Evolutionary conservation across 2,329 filamentous ascomycete genomes (phyloP).

Genomic region (Chalara sp.): DNA sequence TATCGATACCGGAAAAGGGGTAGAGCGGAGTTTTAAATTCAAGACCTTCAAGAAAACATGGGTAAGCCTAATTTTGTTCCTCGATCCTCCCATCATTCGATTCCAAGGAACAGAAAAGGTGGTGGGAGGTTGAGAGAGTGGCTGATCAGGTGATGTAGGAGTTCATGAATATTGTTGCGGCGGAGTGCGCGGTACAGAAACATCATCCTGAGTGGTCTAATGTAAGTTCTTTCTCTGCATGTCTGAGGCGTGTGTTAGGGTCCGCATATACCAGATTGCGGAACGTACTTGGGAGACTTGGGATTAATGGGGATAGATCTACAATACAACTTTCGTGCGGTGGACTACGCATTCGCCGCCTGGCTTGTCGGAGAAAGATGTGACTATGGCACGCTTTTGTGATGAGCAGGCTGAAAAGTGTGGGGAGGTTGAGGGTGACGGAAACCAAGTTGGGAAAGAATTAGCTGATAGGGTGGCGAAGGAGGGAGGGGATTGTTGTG

Average conservation of each 20-base stretch:
- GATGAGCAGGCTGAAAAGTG: slow-evolving; percentile 46
- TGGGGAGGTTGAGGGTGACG: slow-evolving; percentile 37
- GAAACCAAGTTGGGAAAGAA: slow-evolving; percentile 26
- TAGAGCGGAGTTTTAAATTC: slow-evolving; percentile 57
- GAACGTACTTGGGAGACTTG: neutral
- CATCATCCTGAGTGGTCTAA: slow-evolving; percentile 77
- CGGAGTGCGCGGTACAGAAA: slow-evolving; percentile 59
- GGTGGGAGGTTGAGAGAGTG: neutral
- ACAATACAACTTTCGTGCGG: slow-evolving; percentile 62
- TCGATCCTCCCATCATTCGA: neutral
- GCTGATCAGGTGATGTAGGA: slow-evolving; percentile 38
- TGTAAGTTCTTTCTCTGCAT: slow-evolving; percentile 33
- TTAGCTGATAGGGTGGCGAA: slow-evolving; percentile 40
- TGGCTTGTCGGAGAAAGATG: slow-evolving; percentile 59
- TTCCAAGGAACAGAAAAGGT: neutral
- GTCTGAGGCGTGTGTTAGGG: neutral
- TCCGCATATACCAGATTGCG: neutral
- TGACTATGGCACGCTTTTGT: slow-evolving; percentile 54
- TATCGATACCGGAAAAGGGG: slow-evolving; percentile 41
- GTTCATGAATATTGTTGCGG: slow-evolving; percentile 67
- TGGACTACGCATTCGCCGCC: slow-evolving; percentile 67
- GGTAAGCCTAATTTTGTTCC: slow-evolving; percentile 35
- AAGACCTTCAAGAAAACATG: slow-evolving; percentile 60
- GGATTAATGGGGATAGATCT: slow-evolving; percentile 41
- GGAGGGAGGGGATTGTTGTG: slow-evolving; percentile 47